Evolutionary conservation across 1,284 basidiomycete genomes (phyloP).

Genomic region (Dichomitus squalens): DNA sequence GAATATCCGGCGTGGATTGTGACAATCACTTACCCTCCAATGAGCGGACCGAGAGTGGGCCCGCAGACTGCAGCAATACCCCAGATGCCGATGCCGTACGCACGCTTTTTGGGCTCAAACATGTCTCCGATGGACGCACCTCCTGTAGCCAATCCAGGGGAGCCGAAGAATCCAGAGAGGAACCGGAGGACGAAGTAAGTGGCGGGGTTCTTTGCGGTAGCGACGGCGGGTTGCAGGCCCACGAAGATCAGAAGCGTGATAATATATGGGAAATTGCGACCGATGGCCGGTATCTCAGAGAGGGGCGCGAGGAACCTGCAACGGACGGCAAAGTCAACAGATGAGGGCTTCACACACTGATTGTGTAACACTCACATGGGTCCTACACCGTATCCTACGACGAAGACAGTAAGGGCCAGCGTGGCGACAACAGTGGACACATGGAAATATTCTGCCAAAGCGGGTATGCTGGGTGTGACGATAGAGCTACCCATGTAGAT

Average conservation of each 20-base stretch:
- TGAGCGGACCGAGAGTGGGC: constrained; percentile 46
- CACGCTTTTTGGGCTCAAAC: constrained; percentile 55
- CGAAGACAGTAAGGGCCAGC: constrained; percentile 40
- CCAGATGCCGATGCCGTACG: constrained; percentile 60
- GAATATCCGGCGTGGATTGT: too few relatives aligned
- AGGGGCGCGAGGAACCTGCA: constrained; percentile 49
- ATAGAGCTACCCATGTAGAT: constrained; percentile 44
- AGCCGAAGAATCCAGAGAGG: constrained; percentile 57
- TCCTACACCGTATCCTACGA: constrained; percentile 38
- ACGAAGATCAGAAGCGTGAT: constrained; percentile 56
- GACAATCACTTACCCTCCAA: constrained; percentile 31
- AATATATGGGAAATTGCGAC: constrained; percentile 53
- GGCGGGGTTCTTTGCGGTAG: constrained; percentile 55
- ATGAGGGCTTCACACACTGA: too few relatives aligned
- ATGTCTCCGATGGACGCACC: constrained; percentile 40
- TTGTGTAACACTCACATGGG: constrained; percentile 34
- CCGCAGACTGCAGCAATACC: constrained; percentile 57
- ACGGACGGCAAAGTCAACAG: too few relatives aligned
- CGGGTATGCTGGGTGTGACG: constrained; percentile 45
- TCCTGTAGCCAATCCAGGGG: constrained; percentile 38
- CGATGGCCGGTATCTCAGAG: constrained; percentile 47
- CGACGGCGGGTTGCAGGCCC: constrained; percentile 58
- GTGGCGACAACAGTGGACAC: constrained; percentile 47
- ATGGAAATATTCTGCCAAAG: constrained; percentile 48
- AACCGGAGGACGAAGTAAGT: constrained; percentile 65